phyloP scores from a whole-genome alignment of 305 asterid genomes.

The Withania somnifera region DNA sequence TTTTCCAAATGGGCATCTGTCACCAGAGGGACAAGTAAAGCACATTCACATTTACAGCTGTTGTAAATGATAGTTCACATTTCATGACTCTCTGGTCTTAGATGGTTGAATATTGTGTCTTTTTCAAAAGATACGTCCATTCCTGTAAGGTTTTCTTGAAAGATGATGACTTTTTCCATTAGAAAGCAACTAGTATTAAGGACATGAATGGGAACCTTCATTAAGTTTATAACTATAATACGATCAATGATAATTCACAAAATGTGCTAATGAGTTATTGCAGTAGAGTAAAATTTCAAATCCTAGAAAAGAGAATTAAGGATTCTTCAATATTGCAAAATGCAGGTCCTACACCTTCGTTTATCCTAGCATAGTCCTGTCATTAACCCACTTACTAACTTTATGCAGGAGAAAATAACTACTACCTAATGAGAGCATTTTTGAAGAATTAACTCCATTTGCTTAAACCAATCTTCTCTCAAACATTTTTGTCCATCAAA shows the following conservation, averaged over 20 bases:
- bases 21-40: background rate
- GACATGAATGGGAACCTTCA: background rate
- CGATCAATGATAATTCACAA: background rate
- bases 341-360: background rate
- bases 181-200: background rate
- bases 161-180: background rate
- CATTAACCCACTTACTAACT: background rate
- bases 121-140: background rate
- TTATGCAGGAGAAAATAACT: background rate
- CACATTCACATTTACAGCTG: background rate
- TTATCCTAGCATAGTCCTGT: background rate
- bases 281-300: background rate
- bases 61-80: background rate
- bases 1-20: background rate
- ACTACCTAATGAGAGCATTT: background rate
- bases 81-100: background rate
- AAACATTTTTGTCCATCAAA: background rate
- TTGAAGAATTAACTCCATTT: background rate
- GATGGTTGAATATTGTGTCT: no score
- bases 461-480: background rate
- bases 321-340: background rate
- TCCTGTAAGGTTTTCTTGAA: background rate
- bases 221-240: background rate
- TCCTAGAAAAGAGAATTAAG: background rate
- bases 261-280: background rate